Evolutionary conservation across 2,329 filamentous ascomycete genomes (phyloP), one percentile per base, ranked within the genome.

Genomic region (Stylonectria norvegica): DNA sequence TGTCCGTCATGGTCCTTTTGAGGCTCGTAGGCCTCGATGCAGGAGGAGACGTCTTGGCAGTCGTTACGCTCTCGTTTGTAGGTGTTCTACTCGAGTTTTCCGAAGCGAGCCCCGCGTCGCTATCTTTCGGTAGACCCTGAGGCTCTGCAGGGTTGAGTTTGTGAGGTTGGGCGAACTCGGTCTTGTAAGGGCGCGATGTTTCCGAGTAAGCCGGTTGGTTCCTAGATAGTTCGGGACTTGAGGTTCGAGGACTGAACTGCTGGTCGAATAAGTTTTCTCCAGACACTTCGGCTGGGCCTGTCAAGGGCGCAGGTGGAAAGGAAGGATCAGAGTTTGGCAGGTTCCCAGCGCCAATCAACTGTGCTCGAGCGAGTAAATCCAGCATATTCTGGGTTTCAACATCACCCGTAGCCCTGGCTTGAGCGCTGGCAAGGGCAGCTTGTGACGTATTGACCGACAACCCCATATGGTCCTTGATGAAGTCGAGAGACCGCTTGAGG

Each of bases 401-500:
- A 64, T 97, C 90, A 16, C 89, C 90, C 47, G 78, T 82, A 37
- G 86, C 74, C 57, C 86, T 83, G 38, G 90, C 88, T 64, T 95
- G 89, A 12, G 89, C 89, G 59, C 82, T 89, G 31, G 84, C 83
- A 52, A 95, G 81, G 9, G 81, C 87, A 11, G 86, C 80, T 59
- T 85, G 86, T 37, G 79, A 80, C 20, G 83, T 76, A 36, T 60
- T 67, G 46, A 67, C 67, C 20, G 85, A 79, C 84, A 89, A 91
- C 49, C 86, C 86, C 66, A 94, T 78, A 49, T 87, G 86, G 61
- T 96, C 89, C 59, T 87, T 86, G 86, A 98, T 94, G 60, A 97
- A 96, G 64, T 97, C 93, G 59, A 96, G 84, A 7, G 90, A 95
- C 43, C 91, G 79, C 67, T 95, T 95, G 57, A 98, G 65, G 22